phyloP scores from a whole-genome alignment of 306 rosid species.

The Prunus davidiana region DNA sequence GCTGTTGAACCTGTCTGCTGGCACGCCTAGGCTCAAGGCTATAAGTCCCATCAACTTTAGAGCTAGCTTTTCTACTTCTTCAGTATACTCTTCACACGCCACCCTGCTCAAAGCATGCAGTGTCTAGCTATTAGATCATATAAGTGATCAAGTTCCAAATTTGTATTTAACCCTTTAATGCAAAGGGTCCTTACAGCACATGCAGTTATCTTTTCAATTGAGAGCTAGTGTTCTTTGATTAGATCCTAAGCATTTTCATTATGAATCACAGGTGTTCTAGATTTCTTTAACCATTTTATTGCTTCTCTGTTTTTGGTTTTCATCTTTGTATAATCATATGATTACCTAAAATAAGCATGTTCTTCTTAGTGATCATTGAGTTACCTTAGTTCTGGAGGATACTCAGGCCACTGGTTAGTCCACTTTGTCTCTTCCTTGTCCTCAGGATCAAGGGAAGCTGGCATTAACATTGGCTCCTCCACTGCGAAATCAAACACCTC shows the following conservation, averaged over 20 bases:
- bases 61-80: conserved; percentile 45
- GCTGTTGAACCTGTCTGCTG: conserved; percentile 35
- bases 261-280: too few species aligned
- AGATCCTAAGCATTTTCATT: not conserved
- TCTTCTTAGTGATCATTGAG: not conserved
- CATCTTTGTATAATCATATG: too few species aligned
- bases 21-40: conserved; percentile 58
- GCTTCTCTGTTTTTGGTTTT: too few species aligned
- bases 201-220: not conserved
- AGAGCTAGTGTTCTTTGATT: not conserved
- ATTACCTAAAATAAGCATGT: too few species aligned
- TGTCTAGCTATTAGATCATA: not conserved
- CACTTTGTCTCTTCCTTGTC: conserved; percentile 31
- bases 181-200: not conserved
- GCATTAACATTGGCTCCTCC: conserved; percentile 27
- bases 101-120: conserved; percentile 22
- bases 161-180: not conserved
- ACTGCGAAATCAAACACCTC: conserved; percentile 33
- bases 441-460: conserved; percentile 26
- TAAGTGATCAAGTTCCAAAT: not conserved
- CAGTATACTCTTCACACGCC: conserved; percentile 38
- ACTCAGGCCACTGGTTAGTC: conserved; percentile 37
- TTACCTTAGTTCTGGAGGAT: conserved; percentile 52
- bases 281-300: not conserved
- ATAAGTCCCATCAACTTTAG: conserved; percentile 49